A percentile compares a stretch with the other conserved stretches of the same genome.
phyloP scores from a whole-genome alignment of 768 basidiomycete species.

The Boletus huronensis region DNA sequence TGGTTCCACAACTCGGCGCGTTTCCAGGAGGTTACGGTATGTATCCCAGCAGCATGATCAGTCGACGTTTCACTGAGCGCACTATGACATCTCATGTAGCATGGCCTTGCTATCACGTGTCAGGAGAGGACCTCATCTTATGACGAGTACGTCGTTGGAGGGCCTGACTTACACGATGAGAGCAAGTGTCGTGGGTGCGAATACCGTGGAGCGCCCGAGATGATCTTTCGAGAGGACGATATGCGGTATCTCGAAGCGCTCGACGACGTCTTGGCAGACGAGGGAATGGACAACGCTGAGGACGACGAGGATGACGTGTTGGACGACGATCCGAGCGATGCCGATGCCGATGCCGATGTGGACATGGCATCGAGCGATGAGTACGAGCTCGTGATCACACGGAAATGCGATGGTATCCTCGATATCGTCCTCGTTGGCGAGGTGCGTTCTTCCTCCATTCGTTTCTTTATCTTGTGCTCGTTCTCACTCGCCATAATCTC shows the following conservation, averaged over 20 bases:
- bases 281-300: conserved; percentile 20
- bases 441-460: conserved; percentile 32
- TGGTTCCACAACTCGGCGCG: conserved; percentile 34
- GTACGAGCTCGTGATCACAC: conserved; percentile 22
- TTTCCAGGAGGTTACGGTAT: conserved; percentile 22
- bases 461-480: neutral
- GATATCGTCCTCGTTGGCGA: conserved; percentile 63
- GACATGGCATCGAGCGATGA: conserved; percentile 25
- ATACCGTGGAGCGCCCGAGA: conserved; percentile 27
- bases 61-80: conserved; percentile 3
- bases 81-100: conserved; percentile 9
- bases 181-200: conserved; percentile 35
- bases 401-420: conserved; percentile 50
- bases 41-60: conserved; percentile 8
- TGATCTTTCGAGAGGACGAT: conserved; percentile 28
- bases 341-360: conserved; percentile 20
- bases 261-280: conserved; percentile 11
- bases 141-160: conserved; percentile 38
- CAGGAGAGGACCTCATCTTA: conserved; percentile 34
- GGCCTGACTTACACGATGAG: conserved; percentile 41
- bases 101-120: conserved; percentile 22
- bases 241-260: conserved; percentile 19
- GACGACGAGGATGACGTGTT: conserved; percentile 29
- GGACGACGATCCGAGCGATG: conserved; percentile 27
- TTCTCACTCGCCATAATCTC: neutral